Evolutionary conservation across 2,329 filamentous ascomycete species (phyloP).

Genomic region (Epichloe sibirici): DNA sequence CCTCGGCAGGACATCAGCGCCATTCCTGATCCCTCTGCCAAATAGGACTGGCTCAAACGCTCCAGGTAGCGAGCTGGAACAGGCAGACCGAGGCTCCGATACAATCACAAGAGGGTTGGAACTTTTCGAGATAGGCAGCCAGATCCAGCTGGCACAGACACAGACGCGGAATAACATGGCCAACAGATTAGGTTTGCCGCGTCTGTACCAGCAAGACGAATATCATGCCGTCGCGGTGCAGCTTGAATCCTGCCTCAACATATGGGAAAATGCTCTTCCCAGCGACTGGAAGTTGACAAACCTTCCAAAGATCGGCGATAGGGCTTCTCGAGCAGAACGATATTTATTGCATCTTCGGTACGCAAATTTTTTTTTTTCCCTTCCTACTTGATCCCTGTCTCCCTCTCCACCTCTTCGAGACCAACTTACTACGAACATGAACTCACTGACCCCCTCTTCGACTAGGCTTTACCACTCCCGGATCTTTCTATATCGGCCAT

Average conservation of each 20-base stretch:
- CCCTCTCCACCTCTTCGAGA: not conserved
- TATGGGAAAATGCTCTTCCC: constrained; percentile 2
- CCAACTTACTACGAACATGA: too few species aligned
- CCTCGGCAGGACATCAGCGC: not conserved
- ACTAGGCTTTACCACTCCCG: not conserved
- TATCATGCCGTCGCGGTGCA: constrained; percentile 4
- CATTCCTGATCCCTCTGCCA: not conserved
- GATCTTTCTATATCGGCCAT: constrained; percentile 4
- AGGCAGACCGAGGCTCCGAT: not conserved
- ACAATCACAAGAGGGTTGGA: not conserved
- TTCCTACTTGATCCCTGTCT: not conserved
- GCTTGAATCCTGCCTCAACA: constrained; percentile 3
- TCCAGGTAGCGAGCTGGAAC: not conserved
- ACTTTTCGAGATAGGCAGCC: constrained; percentile 27
- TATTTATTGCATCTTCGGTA: constrained; percentile 6
- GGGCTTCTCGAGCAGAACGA: not conserved
- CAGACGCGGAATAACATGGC: constrained; percentile 2
- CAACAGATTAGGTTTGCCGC: constrained; percentile 1
- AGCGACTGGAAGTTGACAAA: not conserved
- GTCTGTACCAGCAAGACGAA: constrained; percentile 5
- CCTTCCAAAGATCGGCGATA: not conserved
- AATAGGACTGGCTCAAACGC: not conserved
- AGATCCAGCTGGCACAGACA: constrained; percentile 6
- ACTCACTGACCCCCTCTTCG: not conserved
- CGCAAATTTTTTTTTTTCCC: not conserved